Evolutionary conservation across 306 rosid species (phyloP), one percentile per base, ranked within the genome.

Genomic region (Gastrolobium villosum): DNA sequence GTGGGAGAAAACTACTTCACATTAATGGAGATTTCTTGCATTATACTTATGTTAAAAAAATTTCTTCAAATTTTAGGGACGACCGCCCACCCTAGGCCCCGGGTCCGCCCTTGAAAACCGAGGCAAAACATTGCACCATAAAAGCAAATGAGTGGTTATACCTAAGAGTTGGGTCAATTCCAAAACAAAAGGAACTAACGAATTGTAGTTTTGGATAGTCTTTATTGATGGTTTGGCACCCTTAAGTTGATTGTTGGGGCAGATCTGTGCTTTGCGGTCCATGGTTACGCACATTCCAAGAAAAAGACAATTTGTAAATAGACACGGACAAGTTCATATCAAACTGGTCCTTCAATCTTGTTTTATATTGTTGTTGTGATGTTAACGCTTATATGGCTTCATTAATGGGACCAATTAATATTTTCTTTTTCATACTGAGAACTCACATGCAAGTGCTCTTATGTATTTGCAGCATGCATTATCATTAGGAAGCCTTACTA

Each of bases 241-340:
- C 8, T 60, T 35, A 13, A 34, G 66, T 35, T 34, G 44, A 7
- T 36, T 35, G 66, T 14, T 60, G 0, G 9, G 44, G 43, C 66
- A 60, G 66, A 60, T 60, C 41, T 35, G 28, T 34, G 66, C 43
- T 32, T 10, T 60, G 44, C 43, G 44, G 44, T 60, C 44, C 66
- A 60, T 60, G 10, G 62, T 28, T 28, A 6, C 62, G 0, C 7
- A 9, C 6, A 5, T 57, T 57, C 64, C 39, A 57, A 57, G 64
- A 57, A 9, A 57, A 30, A 30, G 37, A 57, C 39, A 57, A 57
- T 10, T 8, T 3, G 5, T 56, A 31, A 30, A 30, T 57, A 30
- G 64, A 10, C 36, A 9, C 10, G 39, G 64, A 30, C 64, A 3
- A 30, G 36, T 56, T 56, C 63, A 9, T 26, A 56, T 26, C 63